Percentiles rank a stretch among this genome's conserved stretches.
These are phyloP conservation scores for Citrus maxima DNA, from an alignment of 345 rosid species.

Conservation along the genomic window DNA sequence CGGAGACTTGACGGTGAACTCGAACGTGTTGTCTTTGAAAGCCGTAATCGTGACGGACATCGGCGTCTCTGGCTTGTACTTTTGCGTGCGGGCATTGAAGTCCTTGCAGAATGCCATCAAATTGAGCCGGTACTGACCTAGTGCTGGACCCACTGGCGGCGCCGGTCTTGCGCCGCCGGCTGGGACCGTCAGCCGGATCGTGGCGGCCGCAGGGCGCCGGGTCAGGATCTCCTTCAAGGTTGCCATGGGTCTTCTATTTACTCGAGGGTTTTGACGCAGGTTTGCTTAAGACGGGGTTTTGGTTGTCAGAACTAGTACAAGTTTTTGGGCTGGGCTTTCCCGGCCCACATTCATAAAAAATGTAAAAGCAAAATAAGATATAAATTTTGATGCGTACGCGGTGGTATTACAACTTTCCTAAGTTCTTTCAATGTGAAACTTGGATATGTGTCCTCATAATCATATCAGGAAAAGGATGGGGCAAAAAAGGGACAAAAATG, in stretches of 20 bases:
- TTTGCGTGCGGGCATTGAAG: constrained; percentile 93
- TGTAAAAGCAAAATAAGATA: too few species aligned
- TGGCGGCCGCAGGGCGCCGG: constrained; percentile 80
- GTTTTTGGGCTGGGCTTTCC: neutral
- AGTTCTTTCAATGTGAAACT: too few species aligned
- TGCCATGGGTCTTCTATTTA: constrained; percentile 27
- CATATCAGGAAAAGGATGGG: neutral
- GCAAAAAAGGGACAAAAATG: too few species aligned
- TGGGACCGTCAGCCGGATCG: constrained; percentile 77
- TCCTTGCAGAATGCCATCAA: constrained; percentile 97
- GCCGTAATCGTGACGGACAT: constrained; percentile 89
- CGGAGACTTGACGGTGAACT: constrained; percentile 83
- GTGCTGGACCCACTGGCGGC: constrained; percentile 78
- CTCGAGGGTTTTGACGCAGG: neutral
- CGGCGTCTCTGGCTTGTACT: constrained; percentile 88
- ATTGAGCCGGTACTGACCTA: constrained; percentile 90
- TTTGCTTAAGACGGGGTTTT: neutral
- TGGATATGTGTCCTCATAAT: too few species aligned
- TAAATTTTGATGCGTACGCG: too few species aligned
- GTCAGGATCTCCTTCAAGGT: constrained; percentile 53
- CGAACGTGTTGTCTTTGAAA: constrained; percentile 90
- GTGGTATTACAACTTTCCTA: too few species aligned
- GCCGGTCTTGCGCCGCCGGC: constrained; percentile 79
- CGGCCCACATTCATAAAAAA: neutral
- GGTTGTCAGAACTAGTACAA: neutral